Base-by-base conservation (phyloP, 805 yeast species). In the Wickerhamiella vanderwaltii region DNA sequence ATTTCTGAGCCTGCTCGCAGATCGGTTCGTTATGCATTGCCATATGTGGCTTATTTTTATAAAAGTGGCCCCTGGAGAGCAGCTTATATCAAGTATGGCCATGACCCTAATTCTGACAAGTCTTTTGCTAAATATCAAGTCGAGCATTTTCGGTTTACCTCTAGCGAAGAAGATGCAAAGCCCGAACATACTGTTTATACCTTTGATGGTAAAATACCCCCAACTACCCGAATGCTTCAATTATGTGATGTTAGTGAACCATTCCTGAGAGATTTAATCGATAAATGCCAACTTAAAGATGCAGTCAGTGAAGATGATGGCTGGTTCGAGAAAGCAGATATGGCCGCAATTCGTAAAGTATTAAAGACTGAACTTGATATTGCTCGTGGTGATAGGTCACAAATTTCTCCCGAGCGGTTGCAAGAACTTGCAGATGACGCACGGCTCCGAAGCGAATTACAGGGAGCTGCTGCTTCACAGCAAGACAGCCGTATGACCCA, bases 51-150 rank as follows among this genome's bases (percentile, higher is more conserved):
- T 0, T 91, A 76, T 56, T 71, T 84, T 31, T 81, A 77, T 56
- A 75, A 80, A 28, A 81, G 80, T 53, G 98, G 98, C 0, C 98
- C 97, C 0, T 91, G 95, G 94, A 70, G 97, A 51, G 85, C 84
- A 46, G 74, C 91, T 9, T 85, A 79, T 56, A 76, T 86, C 34
- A 71, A 65, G 49, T 75, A 77, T 50, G 96, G 95, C 1, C 67
- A 77, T 29, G 83, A 88, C 59, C 96, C 97, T 0, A 63, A 72
- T 31, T 51, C 60, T 1, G 75, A 79, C 35, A 52, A 61, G 1
- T 56, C 64, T 9, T 77, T 67, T 50, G 77, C 82, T 45, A 60
- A 59, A 25, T 85, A 75, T 56, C 98, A 91, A 61, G 79, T 87
- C 16, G 96, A 87, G 59, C 78, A 82, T 43, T 91, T 87, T 62